These are phyloP conservation scores for Peziza echinospora DNA, from an alignment of 495 filamentous ascomycete genomes.

Conservation along the genomic window DNA sequence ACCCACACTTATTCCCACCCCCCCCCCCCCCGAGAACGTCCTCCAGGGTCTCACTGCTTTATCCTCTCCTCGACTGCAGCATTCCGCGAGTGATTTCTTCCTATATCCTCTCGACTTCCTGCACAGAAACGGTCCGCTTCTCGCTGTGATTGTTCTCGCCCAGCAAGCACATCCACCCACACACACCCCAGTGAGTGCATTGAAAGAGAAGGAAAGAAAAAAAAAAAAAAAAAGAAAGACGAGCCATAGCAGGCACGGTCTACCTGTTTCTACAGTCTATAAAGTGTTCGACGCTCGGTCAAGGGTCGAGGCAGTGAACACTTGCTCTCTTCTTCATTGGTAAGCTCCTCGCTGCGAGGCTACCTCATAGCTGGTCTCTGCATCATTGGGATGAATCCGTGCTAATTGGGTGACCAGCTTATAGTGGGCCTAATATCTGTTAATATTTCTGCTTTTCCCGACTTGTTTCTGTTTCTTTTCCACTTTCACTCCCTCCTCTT, in stretches of 20 bases:
- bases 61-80: constrained; percentile 14
- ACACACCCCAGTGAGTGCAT: neutral
- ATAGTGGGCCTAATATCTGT: neutral
- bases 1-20: constrained; percentile 6
- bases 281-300: neutral
- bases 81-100: neutral
- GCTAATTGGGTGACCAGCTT: neutral
- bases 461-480: constrained; percentile 4
- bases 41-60: constrained; percentile 14
- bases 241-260: neutral
- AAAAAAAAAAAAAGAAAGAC: neutral
- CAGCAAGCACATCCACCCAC: too few relatives aligned
- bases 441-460: neutral
- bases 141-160: neutral
- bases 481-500: constrained; percentile 10
- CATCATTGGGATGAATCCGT: neutral
- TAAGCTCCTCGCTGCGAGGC: neutral
- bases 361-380: neutral
- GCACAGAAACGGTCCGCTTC: neutral
- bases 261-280: neutral
- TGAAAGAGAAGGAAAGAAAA: too few relatives aligned
- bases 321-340: neutral
- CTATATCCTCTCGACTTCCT: neutral
- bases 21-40: constrained; percentile 6
- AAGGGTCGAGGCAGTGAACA: neutral